Conservation (phyloP, 106 monocot species). For the Allium cepa region DNA sequence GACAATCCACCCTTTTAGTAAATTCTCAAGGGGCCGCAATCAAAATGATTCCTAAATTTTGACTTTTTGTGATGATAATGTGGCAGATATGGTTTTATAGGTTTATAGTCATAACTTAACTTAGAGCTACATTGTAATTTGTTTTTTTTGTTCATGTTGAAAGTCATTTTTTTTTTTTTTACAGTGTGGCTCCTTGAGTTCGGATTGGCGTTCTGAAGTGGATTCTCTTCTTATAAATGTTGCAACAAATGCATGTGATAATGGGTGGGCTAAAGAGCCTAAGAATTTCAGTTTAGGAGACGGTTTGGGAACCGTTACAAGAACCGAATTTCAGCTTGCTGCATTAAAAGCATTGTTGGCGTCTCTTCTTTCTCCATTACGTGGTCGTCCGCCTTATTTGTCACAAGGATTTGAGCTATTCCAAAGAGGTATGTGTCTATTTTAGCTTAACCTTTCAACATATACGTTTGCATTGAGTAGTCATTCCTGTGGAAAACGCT, state of each 20-base stretch:
- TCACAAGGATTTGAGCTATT: slow-evolving; percentile 80
- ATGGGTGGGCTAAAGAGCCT: slow-evolving; percentile 18
- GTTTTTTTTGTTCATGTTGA: neutral
- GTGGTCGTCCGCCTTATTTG: slow-evolving; percentile 51
- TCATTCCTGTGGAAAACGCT: too few species aligned
- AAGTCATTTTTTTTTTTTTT: neutral
- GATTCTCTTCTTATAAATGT: slow-evolving; percentile 60
- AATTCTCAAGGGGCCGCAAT: too few species aligned
- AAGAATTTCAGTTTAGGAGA: slow-evolving; percentile 10
- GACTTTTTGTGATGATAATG: too few species aligned
- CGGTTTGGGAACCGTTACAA: slow-evolving; percentile 10
- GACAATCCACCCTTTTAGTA: too few species aligned
- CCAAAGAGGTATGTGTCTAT: slow-evolving; percentile 40
- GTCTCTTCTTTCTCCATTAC: slow-evolving; percentile 66
- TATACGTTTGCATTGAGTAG: neutral
- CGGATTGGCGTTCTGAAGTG: slow-evolving; percentile 63
- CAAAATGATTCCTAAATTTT: too few species aligned
- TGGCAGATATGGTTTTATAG: too few species aligned
- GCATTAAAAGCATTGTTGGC: slow-evolving; percentile 60
- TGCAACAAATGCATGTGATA: slow-evolving; percentile 48
- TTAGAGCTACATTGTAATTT: too few species aligned
- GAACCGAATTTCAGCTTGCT: slow-evolving; percentile 53
- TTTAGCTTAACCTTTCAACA: neutral
- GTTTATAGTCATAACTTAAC: too few species aligned
- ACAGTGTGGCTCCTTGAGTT: slow-evolving; percentile 77